phyloP scores from a whole-genome alignment of 805 yeast species.

The Debaryomyces castellii region DNA sequence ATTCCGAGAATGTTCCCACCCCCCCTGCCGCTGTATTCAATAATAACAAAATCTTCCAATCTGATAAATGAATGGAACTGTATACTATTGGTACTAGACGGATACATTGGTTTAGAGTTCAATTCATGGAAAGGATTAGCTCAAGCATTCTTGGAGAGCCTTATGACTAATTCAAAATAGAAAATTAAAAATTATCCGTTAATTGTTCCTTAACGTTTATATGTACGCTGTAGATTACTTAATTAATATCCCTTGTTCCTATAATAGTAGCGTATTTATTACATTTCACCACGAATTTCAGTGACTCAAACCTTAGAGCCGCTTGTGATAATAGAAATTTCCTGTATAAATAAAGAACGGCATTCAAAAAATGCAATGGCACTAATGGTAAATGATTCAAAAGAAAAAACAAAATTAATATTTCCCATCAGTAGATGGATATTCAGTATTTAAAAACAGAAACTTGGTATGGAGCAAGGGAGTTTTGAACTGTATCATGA shows the following conservation, averaged over 20 bases:
- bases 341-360: not conserved
- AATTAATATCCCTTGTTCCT: not conserved
- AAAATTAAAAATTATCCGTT: not conserved
- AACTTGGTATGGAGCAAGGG: conserved; percentile 2
- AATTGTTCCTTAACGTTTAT: not conserved
- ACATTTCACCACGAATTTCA: not conserved
- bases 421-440: not conserved
- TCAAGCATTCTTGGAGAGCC: too few species aligned
- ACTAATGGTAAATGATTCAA: not conserved
- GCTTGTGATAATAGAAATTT: not conserved
- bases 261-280: not conserved
- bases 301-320: not conserved
- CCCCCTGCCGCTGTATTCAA: conserved; percentile 14
- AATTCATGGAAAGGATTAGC: not conserved
- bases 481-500: conserved; percentile 25
- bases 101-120: not conserved
- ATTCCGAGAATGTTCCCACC: conserved; percentile 11
- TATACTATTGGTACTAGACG: not conserved
- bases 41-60: conserved; percentile 7
- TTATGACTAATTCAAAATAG: not conserved
- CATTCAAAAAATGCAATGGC: not conserved
- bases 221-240: not conserved
- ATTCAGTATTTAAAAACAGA: not conserved
- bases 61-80: conserved; percentile 5
- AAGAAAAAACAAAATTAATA: not conserved